Conservation (phyloP, 2,329 filamentous ascomycete species). For the Didymella segeticola region DNA sequence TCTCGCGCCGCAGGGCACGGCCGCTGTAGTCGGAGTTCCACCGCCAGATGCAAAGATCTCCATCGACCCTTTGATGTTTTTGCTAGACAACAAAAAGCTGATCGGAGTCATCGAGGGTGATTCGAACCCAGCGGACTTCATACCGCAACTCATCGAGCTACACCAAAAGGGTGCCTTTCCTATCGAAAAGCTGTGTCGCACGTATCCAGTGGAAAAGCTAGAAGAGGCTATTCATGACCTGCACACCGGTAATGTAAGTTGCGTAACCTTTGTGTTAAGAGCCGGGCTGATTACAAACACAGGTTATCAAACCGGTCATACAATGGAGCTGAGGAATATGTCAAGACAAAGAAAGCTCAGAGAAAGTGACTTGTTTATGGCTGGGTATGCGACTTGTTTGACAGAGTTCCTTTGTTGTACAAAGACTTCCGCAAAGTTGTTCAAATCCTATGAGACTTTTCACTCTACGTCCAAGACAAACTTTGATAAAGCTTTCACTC, state of each 20-base stretch:
- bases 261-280: no score
- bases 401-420: neutral
- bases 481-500: neutral
- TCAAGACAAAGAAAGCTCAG: neutral
- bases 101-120: slow-evolving; percentile 5
- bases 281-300: neutral
- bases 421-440: no score
- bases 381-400: neutral
- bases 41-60: slow-evolving; percentile 2
- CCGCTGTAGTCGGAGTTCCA: slow-evolving; percentile 6
- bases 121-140: neutral
- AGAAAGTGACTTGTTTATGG: neutral
- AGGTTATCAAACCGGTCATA: slow-evolving; percentile 4
- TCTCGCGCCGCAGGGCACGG: slow-evolving; percentile 1
- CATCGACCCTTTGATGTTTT: slow-evolving; percentile 8
- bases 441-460: neutral
- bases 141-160: neutral
- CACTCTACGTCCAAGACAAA: neutral
- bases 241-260: slow-evolving; percentile 3
- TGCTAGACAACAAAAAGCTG: slow-evolving; percentile 5
- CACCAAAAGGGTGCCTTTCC: slow-evolving; percentile 1
- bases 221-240: slow-evolving; percentile 2
- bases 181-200: slow-evolving; percentile 4
- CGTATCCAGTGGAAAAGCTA: slow-evolving; percentile 1
- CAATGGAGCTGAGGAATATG: neutral